These are phyloP conservation scores for Tolypocladium sp. DNA, from an alignment of 2,329 filamentous ascomycete genomes.

Conservation along the genomic window DNA sequence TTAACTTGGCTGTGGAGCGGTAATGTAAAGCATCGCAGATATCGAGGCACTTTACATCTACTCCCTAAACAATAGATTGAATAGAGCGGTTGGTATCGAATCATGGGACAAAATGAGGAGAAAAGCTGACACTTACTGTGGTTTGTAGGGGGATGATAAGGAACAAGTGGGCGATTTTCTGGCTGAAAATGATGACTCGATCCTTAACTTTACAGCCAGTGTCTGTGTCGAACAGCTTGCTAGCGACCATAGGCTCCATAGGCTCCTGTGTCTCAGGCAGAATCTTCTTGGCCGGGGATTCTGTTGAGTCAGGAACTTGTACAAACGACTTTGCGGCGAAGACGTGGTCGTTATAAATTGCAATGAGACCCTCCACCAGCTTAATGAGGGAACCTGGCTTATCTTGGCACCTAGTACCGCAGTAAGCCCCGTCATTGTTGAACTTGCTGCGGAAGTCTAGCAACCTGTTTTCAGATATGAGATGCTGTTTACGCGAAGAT, in stretches of 20 bases:
- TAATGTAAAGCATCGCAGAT: constrained; percentile 73
- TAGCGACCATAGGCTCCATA: constrained; percentile 59
- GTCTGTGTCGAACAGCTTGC: constrained; percentile 59
- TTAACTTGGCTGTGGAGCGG: constrained; percentile 48
- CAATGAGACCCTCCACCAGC: constrained; percentile 65
- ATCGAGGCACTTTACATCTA: constrained; percentile 85
- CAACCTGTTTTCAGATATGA: constrained; percentile 27
- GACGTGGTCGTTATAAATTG: constrained; percentile 76
- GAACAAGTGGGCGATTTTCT: constrained; percentile 89
- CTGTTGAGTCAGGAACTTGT: constrained; percentile 43
- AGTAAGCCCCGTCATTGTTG: constrained; percentile 24
- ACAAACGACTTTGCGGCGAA: constrained; percentile 59
- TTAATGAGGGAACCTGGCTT: constrained; percentile 43
- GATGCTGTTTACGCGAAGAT: not conserved
- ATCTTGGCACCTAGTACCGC: constrained; percentile 26
- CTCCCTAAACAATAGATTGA: constrained; percentile 36
- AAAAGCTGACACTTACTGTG: constrained; percentile 31
- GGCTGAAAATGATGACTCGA: constrained; percentile 86
- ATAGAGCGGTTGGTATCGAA: not conserved
- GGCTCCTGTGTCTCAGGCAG: constrained; percentile 73
- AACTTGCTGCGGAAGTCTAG: constrained; percentile 52
- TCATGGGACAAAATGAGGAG: not conserved
- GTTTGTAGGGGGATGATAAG: constrained; percentile 81
- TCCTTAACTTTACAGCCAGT: constrained; percentile 73
- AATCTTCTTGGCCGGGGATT: constrained; percentile 55